These are phyloP conservation scores for Lentinula boryana DNA, from an alignment of 768 basidiomycete genomes.

Conservation along the genomic window DNA sequence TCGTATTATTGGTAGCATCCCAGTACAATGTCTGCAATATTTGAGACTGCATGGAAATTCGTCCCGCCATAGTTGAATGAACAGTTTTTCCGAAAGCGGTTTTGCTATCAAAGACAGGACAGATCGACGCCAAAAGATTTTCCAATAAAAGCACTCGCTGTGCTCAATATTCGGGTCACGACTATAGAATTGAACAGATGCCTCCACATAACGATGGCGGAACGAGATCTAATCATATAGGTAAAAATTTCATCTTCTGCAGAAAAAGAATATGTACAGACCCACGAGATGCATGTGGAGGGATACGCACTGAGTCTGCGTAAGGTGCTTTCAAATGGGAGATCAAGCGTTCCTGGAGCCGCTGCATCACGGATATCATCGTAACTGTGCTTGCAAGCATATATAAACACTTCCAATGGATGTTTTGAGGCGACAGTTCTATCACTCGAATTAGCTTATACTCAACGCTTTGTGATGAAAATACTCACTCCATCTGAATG, in stretches of 20 bases:
- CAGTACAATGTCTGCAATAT: background rate
- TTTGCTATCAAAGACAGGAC: background rate
- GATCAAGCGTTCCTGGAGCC: background rate
- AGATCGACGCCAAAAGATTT: background rate
- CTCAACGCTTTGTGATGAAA: too few relatives aligned
- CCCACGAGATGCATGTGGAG: background rate
- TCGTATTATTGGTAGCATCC: background rate
- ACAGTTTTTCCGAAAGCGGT: background rate
- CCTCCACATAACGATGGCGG: background rate
- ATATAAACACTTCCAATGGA: background rate
- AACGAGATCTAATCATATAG: background rate
- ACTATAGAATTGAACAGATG: background rate
- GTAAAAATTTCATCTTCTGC: background rate
- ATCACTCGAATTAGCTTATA: background rate
- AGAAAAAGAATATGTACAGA: background rate
- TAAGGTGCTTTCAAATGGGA: background rate
- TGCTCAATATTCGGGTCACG: background rate
- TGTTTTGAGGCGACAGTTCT: background rate
- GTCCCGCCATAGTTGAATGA: background rate
- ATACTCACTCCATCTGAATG: background rate
- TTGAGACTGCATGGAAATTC: background rate
- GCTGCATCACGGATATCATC: background rate
- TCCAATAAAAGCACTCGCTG: background rate
- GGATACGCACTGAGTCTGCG: background rate
- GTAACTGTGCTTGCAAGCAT: background rate